Base-by-base conservation (phyloP, 2,329 filamentous ascomycete genomes). In the Mollisia scopiformis region DNA sequence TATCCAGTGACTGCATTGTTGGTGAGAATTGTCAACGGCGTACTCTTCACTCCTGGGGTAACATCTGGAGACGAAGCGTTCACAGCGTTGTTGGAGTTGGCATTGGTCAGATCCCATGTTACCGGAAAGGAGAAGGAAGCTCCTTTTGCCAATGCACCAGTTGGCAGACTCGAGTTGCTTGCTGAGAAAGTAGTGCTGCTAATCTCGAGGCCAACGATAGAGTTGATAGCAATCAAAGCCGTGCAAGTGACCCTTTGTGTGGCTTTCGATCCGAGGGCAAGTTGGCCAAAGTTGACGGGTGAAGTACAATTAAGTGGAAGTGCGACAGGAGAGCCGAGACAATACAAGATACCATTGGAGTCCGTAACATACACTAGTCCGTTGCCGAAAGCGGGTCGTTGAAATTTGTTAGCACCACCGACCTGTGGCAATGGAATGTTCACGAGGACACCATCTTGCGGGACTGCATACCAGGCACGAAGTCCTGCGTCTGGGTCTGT, bases 351-450 rank as follows among this genome's bases (percentile, higher is more conserved):
- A 10, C 68, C 71, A 49, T 67, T 69, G 6, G 65, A 61, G 47
- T 70, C 71, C 8, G 70, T 65, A n/a, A 61, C 60, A 61, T 76
- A 76, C 16, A 75, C 66, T 46, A 69, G 57, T 10, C 68, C 69
- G 54, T 78, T 70, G 14, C 76, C 76, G 62, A 78, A 78, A 6
- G 73, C 72, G 7, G 76, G 75, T 35, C 76, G 65, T n/a, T 72
- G 72, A 57, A 75, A 78, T 59, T 76, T 77, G 33, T 72, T 72
- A 7, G 74, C 67, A 6, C 75, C 73, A 19, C 73, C 71, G 6
- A 74, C 71, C 51, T 71, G 69, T 2, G 75, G 72, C 25, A 77
- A 23, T 16, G 68, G 65, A 59, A 77, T 74, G 16, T 67, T 67
- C 11, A 68, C 62, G 37, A 77, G 57, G 1, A 68, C 66, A 7